Base-by-base conservation (phyloP, 2,329 filamentous ascomycete species). In the Xylaria sp. region DNA sequence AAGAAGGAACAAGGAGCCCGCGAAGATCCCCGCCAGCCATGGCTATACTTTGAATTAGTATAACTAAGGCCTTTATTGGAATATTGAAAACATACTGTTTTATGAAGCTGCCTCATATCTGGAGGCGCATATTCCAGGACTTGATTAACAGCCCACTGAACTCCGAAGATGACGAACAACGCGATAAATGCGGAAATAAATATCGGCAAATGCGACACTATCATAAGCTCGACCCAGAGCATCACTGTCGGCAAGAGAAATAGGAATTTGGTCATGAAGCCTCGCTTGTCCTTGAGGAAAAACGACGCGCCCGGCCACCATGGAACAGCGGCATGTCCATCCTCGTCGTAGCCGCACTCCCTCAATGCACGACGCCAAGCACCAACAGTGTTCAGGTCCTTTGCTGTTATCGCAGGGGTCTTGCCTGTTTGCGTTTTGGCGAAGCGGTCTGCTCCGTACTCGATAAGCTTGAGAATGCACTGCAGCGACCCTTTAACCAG, bases 371-470 rank as follows among this genome's bases (percentile, higher is more conserved):
- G 88, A 74, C 92, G 91, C 93, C 94, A 98, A 61, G 94, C 90
- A 28, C 88, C 86, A 57, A 88, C 85, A 0, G 94, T 97, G 78
- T 96, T 97, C 85, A 99, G 94, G 80, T 98, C 96, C 74, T 90
- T 87, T 1, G 96, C 95, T 9, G 94, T 97, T 63, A 91, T 88
- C 0, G 91, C 88, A 0, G 96, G 96, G 8, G 94, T 96, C 86
- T 99, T 98, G 71, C 95, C 95, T 56, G 94, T 92, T 63, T 90
- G 87, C 34, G 94, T 98, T 82, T 94, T 92, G 46, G 92, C 94
- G 78, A 97, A 98, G 55, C 96, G 89, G 81, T 99, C 96, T 32
- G 94, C 91, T 56, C 96, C 97, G 80, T 98, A 98, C 83, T 99
- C 96, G 74, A 99, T 88, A 54, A 99, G 85, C 82, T 98, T 98